These are phyloP conservation scores for Pythium volutum DNA, from an alignment of 352 stramenopile genomes.

Conservation along the genomic window DNA sequence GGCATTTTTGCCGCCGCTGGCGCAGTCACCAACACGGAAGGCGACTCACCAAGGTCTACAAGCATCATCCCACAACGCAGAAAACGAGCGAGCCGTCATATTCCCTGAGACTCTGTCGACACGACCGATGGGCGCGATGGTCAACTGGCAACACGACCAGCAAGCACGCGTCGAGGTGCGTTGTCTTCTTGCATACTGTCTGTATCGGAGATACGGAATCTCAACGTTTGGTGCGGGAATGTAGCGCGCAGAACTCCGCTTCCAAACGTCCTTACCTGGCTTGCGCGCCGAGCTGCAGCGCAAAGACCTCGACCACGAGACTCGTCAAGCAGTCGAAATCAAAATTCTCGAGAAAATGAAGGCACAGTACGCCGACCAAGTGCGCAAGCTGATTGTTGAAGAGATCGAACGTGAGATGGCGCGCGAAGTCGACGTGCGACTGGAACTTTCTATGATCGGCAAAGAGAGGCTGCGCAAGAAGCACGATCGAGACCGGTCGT, in stretches of 20 bases:
- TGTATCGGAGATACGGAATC: not conserved
- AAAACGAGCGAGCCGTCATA: conserved; percentile 1
- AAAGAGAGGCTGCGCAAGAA: conserved; percentile 47
- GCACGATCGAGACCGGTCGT: conserved; percentile 47
- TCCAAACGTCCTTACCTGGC: conserved; percentile 47
- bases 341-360: conserved; percentile 74
- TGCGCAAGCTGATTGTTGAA: conserved; percentile 49
- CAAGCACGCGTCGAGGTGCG: conserved; percentile 45
- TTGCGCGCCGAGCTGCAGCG: conserved; percentile 48
- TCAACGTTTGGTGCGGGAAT: not conserved
- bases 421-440: conserved; percentile 45
- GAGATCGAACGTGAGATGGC: conserved; percentile 64
- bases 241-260: conserved; percentile 50
- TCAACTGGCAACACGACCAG: conserved; percentile 56
- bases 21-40: not conserved
- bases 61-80: not conserved
- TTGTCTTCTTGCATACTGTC: not conserved
- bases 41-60: not conserved
- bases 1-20: conserved; percentile 5
- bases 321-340: conserved; percentile 36
- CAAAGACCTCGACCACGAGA: conserved; percentile 32
- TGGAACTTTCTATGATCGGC: conserved; percentile 43
- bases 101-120: conserved; percentile 60
- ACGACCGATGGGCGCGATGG: conserved; percentile 38
- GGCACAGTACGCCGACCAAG: conserved; percentile 43